Evolutionary conservation across 805 yeast species (phyloP).

Genomic region (Barnettozyma pratensis): DNA sequence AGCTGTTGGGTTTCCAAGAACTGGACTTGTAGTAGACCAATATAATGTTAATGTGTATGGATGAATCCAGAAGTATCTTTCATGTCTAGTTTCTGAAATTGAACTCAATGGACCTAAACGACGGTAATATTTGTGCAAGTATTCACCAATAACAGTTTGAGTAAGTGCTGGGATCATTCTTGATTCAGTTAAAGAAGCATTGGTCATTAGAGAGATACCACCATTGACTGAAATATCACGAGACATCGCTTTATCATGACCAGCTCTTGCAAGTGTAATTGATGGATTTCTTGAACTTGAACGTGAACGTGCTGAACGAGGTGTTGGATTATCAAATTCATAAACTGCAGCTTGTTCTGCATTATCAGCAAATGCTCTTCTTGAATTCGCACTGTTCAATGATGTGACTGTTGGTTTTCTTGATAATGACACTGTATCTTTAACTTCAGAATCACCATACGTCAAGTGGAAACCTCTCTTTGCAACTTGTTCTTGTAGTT

Average conservation of each 20-base stretch:
- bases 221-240: constrained; percentile 28
- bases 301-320: constrained; percentile 16
- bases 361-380: constrained; percentile 25
- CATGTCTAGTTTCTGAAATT: constrained; percentile 77
- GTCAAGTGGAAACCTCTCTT: constrained; percentile 42
- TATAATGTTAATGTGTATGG: constrained; percentile 88
- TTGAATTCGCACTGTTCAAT: constrained; percentile 18
- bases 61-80: constrained; percentile 93
- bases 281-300: constrained; percentile 14
- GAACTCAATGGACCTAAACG: constrained; percentile 67
- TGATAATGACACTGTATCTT: constrained; percentile 10
- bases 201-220: constrained; percentile 41
- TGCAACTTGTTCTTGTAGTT: constrained; percentile 39
- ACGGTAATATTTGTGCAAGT: constrained; percentile 77
- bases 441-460: constrained; percentile 16
- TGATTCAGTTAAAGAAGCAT: constrained; percentile 60
- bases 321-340: constrained; percentile 22
- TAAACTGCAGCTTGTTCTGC: constrained; percentile 26
- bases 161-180: constrained; percentile 82
- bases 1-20: constrained; percentile 57
- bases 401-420: constrained; percentile 22
- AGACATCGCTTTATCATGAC: constrained; percentile 13
- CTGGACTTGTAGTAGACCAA: constrained; percentile 85
- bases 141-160: constrained; percentile 92
- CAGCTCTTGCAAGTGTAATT: constrained; percentile 11